These are phyloP conservation scores for Pleurotus eryngii DNA, from an alignment of 768 basidiomycete genomes.

Conservation along the genomic window DNA sequence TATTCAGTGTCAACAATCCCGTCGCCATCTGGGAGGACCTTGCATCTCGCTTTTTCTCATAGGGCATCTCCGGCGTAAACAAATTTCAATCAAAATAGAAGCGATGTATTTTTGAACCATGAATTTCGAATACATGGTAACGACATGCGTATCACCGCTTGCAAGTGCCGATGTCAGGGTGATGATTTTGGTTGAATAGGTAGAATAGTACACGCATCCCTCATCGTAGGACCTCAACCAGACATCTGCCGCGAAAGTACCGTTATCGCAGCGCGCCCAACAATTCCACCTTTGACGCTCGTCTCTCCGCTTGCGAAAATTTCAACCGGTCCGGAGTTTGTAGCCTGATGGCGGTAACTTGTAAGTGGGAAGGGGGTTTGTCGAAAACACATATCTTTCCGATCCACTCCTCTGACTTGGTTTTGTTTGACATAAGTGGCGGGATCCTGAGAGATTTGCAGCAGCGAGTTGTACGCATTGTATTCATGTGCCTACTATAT, in stretches of 20 bases:
- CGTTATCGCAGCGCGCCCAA: neutral
- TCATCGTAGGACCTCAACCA: neutral
- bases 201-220: neutral
- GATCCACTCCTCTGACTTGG: too few species aligned
- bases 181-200: too few species aligned
- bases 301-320: neutral
- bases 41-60: constrained; percentile 25
- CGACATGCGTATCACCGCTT: too few species aligned
- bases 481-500: too few species aligned
- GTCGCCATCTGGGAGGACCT: constrained; percentile 51
- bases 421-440: too few species aligned
- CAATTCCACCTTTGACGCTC: neutral
- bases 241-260: too few species aligned
- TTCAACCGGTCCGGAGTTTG: neutral
- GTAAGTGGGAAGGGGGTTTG: too few species aligned
- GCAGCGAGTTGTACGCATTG: neutral
- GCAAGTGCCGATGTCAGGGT: too few species aligned
- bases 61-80: neutral
- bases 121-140: too few species aligned
- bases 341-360: too few species aligned
- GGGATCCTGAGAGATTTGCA: neutral
- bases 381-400: neutral
- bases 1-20: constrained; percentile 51
- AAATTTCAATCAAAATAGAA: too few species aligned
- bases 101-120: too few species aligned